A percentile compares a stretch with the other conserved stretches of the same genome.
Evolutionary conservation across 768 basidiomycete genomes (phyloP).

Genomic region (Paxillus rubicundulus): DNA sequence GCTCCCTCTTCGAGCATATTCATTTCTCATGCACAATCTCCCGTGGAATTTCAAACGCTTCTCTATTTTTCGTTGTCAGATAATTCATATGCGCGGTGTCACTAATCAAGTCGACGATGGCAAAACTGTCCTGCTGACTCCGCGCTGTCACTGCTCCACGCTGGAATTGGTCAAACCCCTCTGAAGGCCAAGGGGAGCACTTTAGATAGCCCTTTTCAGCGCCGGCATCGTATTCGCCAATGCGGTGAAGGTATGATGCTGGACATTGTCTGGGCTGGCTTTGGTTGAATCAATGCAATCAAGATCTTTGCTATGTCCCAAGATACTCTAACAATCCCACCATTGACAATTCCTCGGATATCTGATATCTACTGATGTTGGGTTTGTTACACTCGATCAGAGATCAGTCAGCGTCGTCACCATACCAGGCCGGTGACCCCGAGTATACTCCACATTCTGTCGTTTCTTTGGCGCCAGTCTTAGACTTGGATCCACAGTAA

Average conservation of each 20-base stretch:
- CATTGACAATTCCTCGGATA: not conserved
- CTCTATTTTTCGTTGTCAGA: not conserved
- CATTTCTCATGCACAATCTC: slow-evolving; percentile 3
- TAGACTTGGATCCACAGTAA: no score
- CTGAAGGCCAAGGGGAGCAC: no score
- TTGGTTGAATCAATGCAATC: no score
- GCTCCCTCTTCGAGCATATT: not conserved
- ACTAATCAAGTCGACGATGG: not conserved
- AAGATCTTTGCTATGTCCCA: not conserved
- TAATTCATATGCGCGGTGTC: not conserved
- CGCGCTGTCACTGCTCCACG: not conserved
- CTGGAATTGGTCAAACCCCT: no score
- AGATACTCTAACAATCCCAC: not conserved
- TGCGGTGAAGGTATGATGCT: not conserved
- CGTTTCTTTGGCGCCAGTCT: no score
- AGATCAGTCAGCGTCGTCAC: no score
- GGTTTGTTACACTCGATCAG: slow-evolving; percentile 1
- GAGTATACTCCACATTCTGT: no score
- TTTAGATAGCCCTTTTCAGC: no score
- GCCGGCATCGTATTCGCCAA: not conserved
- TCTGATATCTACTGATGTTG: slow-evolving; percentile 2
- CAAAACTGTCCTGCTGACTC: not conserved
- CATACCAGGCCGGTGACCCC: no score
- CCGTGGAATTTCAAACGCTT: slow-evolving; percentile 5
- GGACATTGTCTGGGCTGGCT: not conserved